Evolutionary conservation across 768 basidiomycete genomes (phyloP), one percentile per base, ranked within the genome.

Genomic region (Amanita muscaria): DNA sequence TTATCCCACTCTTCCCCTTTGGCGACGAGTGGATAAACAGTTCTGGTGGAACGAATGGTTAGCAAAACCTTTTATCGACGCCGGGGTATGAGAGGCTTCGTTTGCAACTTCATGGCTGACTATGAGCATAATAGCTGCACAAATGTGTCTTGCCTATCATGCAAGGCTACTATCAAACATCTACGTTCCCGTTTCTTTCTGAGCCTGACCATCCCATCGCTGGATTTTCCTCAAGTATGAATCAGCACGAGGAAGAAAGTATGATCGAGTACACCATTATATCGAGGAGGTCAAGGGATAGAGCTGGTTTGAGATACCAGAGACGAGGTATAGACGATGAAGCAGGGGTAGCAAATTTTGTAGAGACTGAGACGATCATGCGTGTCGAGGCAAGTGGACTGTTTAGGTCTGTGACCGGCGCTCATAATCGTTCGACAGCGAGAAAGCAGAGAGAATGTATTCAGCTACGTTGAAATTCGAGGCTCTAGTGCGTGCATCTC

Each of bases 1-100:
- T 0, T 72, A 77, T 49, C 67, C 83, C 1, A 79, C 77, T 0
- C 70, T 93, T 11, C 93, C 96, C 0, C 71, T 97, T 3, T 97
- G 94, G 92, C 74, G 91, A 21, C 71, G 91, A 10, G 88, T 91
- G 1, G 89, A 97, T 53, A 73, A 75, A 37, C 82, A 86, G 33
- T 98, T 89, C 60, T 98, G 92, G 87, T 98, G 92, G 90, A 99
- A 98, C 56, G 88, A 91, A 54, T 80, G 79, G 73, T 72, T 98
- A 46, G 72, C 77, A 21, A 83, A 83, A 51, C 82, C 88, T 2
- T 84, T 99, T 51, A 68, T 90, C 30, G 89, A 97, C 49, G 82
- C 83, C 35, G 91, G 92, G 16, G 90, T 91, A 64, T 47, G 76
- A 24, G 31, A 12, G 16, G 14, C 18, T n/a, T 5, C 63, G 12